Conservation (phyloP, 345 rosid genomes). For the Aethionema arabicum region DNA sequence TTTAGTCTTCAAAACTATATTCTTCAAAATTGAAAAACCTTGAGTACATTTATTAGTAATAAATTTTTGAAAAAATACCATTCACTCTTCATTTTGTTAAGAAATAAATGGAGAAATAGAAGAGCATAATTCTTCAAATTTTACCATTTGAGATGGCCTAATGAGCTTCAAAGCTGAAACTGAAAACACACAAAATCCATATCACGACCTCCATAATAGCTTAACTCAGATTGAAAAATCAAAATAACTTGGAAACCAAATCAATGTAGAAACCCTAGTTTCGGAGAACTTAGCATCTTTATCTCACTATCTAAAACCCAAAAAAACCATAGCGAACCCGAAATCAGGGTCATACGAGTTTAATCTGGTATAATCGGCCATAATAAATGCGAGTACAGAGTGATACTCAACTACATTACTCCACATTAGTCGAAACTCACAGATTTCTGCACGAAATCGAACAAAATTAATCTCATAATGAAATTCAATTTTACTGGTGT, state of each 20-base stretch:
- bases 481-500: too few species aligned
- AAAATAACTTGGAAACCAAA: conserved; percentile 14
- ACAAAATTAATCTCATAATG: too few species aligned
- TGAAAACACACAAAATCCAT: not conserved
- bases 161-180: too few species aligned
- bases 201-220: not conserved
- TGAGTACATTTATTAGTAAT: too few species aligned
- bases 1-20: too few species aligned
- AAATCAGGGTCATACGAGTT: conserved; percentile 3
- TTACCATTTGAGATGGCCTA: too few species aligned
- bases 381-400: not conserved
- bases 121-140: too few species aligned
- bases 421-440: not conserved
- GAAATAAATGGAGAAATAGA: too few species aligned
- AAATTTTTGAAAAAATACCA: too few species aligned
- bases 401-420: not conserved
- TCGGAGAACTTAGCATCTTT: not conserved
- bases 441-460: too few species aligned
- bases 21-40: too few species aligned
- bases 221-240: not conserved
- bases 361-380: not conserved
- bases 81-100: too few species aligned
- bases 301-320: not conserved
- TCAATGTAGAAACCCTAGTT: not conserved
- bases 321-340: not conserved